Evolutionary conservation across 2,329 filamentous ascomycete genomes (phyloP), one percentile per base, ranked within the genome.

Genomic region (Sporothrix sp.): DNA sequence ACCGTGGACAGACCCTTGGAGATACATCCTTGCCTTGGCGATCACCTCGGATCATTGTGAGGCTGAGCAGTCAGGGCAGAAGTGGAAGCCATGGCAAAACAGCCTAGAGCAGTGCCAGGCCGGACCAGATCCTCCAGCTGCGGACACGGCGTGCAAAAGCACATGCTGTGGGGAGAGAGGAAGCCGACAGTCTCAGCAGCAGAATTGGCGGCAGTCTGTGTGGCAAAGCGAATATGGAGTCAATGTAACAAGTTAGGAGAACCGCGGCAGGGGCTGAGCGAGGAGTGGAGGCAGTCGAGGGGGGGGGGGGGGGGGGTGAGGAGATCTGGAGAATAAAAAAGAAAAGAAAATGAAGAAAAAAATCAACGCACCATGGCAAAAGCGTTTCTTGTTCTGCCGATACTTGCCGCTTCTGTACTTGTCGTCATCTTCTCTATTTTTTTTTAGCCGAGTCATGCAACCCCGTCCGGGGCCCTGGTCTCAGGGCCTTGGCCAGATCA

Each of bases 181-280:
- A 20, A 30, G 11, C 30, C 23, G 20, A 18, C 20, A n/a, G n/a
- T 35, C 20, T 25, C 20, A 30, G 42, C 42, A 20, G 42, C 7
- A 46, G 18, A 14, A 25, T 11, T 36, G 16, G 50, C 50, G 44
- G 50, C 45, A 43, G 50, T 44, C 50, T 39, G 45, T 52, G 50
- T 45, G 46, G 32, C 35, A n/a, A 42, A 43, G 32, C 35, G 21
- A 42, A 43, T 36, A 52, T 48, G 45, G 38, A 48, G 18, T 52
- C 37, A 18, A 11, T 52, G 50, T 44, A 40, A 25, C 50, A 52
- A 18, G 36, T 30, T 33, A 14, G 30, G 36, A 18, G 32, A 37
- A 35, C 21, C 13, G 28, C 25, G 25, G 25, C 33, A 18, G 33
- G 33, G 33, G 33, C 3, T 16, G 33, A 4, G n/a, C 6, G 6